Evolutionary conservation across 2,329 filamentous ascomycete genomes (phyloP), one percentile per base, ranked within the genome.

Genomic region (Claviceps sp.): DNA sequence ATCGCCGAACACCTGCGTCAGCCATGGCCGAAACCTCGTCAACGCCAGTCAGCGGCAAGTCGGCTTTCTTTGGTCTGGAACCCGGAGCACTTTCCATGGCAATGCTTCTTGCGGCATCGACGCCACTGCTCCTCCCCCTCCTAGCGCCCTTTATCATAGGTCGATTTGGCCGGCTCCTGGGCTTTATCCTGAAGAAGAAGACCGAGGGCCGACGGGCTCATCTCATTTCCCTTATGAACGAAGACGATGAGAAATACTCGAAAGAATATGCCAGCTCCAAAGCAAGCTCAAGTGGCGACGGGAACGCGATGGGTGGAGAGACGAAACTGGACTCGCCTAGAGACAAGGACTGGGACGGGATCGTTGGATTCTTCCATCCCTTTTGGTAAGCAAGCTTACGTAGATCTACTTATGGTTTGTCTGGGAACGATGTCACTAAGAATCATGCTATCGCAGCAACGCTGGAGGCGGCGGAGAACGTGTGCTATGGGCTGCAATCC

Each of bases 311-410:
- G 24, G 78, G 65, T 6, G 82, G 81, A 59, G 75, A 89, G 24
- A 78, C 84, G 54, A 69, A 72, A 38, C 69, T 74, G 5, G 61
- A 63, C 9, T 34, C 30, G 3, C 72, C 65, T 51, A 52, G 57
- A 6, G 41, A 44, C 40, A 68, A 77, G 58, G 76, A 85, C 46
- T 96, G 87, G 87, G 75, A 83, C 55, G 90, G 90, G 36, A 82
- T 96, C 50, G 81, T 97, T 56, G 93, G 89, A 47, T 97, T 98
- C 76, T 95, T 98, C 65, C 93, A 98, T 67, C 93, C 93, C 1
- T 98, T 96, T 67, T 97, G 93, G 87, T 91, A 73, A 57, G 77
- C 63, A 37, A 6, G 34, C 52, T 54, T 24, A 50, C 46, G 8
- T 41, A 48, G 36, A 26, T 11, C 48, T 34, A 34, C 30, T 34